These are phyloP conservation scores for Colletotrichum tropicale DNA, from an alignment of 2,329 filamentous ascomycete genomes.

Conservation along the genomic window DNA sequence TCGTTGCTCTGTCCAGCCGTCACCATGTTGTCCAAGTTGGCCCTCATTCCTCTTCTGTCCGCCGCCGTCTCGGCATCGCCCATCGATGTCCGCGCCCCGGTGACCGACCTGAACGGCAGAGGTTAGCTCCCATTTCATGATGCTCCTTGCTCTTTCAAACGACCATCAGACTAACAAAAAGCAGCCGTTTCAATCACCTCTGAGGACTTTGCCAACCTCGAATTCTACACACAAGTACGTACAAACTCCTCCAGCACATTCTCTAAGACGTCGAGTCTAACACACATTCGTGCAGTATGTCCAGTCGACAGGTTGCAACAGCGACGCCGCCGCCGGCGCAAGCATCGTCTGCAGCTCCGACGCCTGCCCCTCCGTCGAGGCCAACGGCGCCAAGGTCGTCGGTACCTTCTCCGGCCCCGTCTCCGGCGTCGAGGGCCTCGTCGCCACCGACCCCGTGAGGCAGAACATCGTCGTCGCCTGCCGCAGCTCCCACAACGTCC, in stretches of 20 bases:
- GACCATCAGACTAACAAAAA: background rate
- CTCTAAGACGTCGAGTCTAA: background rate
- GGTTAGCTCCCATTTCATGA: conserved; percentile 28
- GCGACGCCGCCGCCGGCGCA: conserved; percentile 38
- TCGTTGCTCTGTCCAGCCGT: background rate
- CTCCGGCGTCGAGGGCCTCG: conserved; percentile 55
- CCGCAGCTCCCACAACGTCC: conserved; percentile 61
- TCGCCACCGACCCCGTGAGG: conserved; percentile 52
- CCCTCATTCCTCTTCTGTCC: conserved; percentile 18
- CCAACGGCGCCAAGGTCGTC: conserved; percentile 47
- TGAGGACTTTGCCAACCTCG: conserved; percentile 41
- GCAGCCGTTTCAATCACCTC: conserved; percentile 27
- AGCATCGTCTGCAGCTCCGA: conserved; percentile 45
- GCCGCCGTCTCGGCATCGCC: conserved; percentile 18
- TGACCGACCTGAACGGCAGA: conserved; percentile 31
- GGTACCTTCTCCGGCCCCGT: conserved; percentile 40
- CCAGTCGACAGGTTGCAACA: conserved; percentile 60
- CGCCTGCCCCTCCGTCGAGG: conserved; percentile 48
- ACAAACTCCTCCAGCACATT: background rate
- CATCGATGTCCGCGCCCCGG: background rate
- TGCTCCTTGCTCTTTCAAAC: background rate
- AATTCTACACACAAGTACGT: conserved; percentile 49
- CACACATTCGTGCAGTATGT: conserved; percentile 37
- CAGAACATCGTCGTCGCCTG: conserved; percentile 63
- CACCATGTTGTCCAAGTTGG: conserved; percentile 22